Evolutionary conservation across 495 filamentous ascomycete species (phyloP), one percentile per base, ranked within the genome.

Genomic region (Penicillium tannophilum): DNA sequence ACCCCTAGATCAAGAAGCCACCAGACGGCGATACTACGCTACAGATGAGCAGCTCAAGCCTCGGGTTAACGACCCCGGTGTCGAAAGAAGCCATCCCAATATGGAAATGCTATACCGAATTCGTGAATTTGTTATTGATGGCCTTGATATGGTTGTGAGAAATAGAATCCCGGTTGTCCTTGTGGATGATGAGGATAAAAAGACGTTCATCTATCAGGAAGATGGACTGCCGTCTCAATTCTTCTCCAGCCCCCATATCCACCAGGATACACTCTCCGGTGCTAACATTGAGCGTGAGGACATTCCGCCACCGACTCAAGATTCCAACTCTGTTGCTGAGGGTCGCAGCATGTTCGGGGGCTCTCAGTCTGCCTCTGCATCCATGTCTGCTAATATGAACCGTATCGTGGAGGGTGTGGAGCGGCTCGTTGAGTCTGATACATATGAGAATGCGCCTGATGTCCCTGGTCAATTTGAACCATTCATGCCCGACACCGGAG

Each of bases 91-190:
- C 51, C 83, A 87, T 59, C 83, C 85, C 0, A 87, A 88, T 54
- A 76, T 84, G 46, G 90, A 93, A 70, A 89, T 88, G 86, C 77
- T 89, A 14, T 84, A 85, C 52, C 80, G 90, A 43, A 80, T 91
- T 53, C 79, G 80, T 30, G 87, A 87, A 60, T 78, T 92, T 26
- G 75, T 93, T 6, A 79, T 85, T 20, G 88, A 88, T 71, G 89
- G 84, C 17, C 69, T 88, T 30, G 73, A 79, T 54, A 70, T 90
- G 14, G 81, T 84, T 30, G 70, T 79, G 36, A 76, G 81, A 63
- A 82, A 83, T 58, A 74, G 67, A 70, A 79, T 81, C 26, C 79
- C 79, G 0, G 61, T 84, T 31, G 70, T 71, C 33, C 66, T 80
- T 31, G 69, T 82, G 19, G 74, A 81, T 62, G 70, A 79, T 54